These are phyloP conservation scores for Blastobotrys ciferrii DNA, from an alignment of 1,139 yeast genomes.

Conservation along the genomic window DNA sequence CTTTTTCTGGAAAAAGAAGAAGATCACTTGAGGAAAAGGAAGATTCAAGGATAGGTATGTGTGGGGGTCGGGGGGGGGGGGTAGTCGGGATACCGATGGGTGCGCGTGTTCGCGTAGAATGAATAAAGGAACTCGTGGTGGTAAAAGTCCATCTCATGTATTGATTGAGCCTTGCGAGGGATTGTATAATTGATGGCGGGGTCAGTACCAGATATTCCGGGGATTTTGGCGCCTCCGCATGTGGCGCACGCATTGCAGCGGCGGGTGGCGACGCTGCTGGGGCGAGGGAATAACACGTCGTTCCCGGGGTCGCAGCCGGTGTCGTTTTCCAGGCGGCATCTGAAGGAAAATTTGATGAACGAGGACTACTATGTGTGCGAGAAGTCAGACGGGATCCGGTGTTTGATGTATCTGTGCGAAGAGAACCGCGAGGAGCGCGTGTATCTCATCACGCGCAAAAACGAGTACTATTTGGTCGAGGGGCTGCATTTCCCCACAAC, in stretches of 20 bases:
- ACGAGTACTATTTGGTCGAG: constrained; percentile 78
- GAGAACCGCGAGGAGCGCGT: constrained; percentile 51
- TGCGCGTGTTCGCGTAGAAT: background rate
- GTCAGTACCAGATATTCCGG: constrained; percentile 82
- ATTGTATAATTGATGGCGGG: constrained; percentile 37
- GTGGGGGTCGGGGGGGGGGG: too few species aligned
- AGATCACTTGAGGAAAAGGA: too few species aligned
- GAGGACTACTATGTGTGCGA: constrained; percentile 90
- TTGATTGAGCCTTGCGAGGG: background rate
- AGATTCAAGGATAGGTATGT: too few species aligned
- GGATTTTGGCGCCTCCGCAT: constrained; percentile 67
- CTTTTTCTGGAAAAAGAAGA: too few species aligned
- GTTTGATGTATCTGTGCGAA: constrained; percentile 60
- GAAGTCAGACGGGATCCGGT: constrained; percentile 90
- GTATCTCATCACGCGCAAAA: constrained; percentile 79
- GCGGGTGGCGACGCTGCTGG: constrained; percentile 68
- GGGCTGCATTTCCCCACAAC: constrained; percentile 74
- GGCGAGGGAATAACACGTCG: constrained; percentile 34
- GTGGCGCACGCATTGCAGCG: constrained; percentile 66
- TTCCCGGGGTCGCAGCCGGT: constrained; percentile 97
- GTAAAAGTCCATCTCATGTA: background rate
- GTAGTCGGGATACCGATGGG: background rate
- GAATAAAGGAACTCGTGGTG: background rate
- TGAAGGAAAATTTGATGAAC: constrained; percentile 56
- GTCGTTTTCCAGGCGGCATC: constrained; percentile 76